Conservation (phyloP, 2,329 filamentous ascomycete species). For the Monosporascus sp. region DNA sequence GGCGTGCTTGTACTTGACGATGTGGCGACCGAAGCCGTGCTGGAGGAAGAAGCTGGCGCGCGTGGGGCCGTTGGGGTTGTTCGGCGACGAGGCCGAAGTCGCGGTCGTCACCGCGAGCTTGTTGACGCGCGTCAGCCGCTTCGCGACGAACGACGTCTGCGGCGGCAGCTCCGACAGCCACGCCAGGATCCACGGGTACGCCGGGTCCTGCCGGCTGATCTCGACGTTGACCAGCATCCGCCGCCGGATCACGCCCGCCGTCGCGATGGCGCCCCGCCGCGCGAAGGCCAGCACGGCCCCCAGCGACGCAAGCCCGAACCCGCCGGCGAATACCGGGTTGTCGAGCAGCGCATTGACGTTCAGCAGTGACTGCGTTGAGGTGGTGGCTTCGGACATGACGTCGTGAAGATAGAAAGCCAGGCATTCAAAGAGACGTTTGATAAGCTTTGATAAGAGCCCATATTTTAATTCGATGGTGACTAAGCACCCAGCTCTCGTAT, state of each 20-base stretch:
- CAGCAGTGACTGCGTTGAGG: conserved; percentile 24
- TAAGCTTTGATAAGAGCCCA: too few relatives aligned
- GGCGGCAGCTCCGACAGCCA: conserved; percentile 87
- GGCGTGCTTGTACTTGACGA: conserved; percentile 79
- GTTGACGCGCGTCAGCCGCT: conserved; percentile 54
- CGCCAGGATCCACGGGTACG: conserved; percentile 88
- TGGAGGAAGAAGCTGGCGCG: conserved; percentile 82
- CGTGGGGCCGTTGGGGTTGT: conserved; percentile 64
- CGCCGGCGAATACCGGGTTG: conserved; percentile 62
- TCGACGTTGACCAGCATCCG: conserved; percentile 93
- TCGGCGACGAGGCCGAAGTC: conserved; percentile 47
- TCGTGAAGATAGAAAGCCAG: too few relatives aligned
- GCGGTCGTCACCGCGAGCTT: conserved; percentile 54
- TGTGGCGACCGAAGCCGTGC: conserved; percentile 83
- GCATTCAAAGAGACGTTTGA: too few relatives aligned
- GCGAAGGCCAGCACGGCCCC: conserved; percentile 77
- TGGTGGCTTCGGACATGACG: conserved; percentile 23
- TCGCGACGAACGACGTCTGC: conserved; percentile 52
- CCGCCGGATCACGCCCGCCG: conserved; percentile 69
- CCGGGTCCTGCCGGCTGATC: conserved; percentile 88
- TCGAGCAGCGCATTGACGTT: conserved; percentile 55
- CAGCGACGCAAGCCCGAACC: conserved; percentile 85
- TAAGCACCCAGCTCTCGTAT: too few relatives aligned
- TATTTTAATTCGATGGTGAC: too few relatives aligned
- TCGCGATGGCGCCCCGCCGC: conserved; percentile 68